These are phyloP conservation scores for Vinca minor DNA, from an alignment of 257 asterid genomes.

Conservation along the genomic window DNA sequence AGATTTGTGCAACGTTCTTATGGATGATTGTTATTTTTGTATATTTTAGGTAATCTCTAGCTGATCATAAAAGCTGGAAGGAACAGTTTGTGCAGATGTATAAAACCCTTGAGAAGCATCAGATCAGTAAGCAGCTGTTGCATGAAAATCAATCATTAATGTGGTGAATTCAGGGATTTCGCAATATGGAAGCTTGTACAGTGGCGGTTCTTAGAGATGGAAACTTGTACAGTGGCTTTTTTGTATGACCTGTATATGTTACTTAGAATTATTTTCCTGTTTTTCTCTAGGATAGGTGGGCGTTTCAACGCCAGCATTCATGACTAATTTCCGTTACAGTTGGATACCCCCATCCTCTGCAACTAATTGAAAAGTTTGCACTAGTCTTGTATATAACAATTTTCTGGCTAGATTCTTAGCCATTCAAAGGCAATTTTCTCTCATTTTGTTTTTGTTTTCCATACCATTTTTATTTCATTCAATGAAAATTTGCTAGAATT, in stretches of 20 bases:
- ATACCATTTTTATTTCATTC: too few species aligned
- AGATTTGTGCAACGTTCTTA: not conserved
- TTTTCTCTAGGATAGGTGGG: too few species aligned
- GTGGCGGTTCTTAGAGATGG: slow-evolving; percentile 1
- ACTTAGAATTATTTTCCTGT: not conserved
- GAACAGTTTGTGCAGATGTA: not conserved
- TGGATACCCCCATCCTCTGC: too few species aligned
- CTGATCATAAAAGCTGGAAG: not conserved
- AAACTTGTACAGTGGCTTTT: slow-evolving; percentile 13
- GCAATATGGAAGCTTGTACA: not conserved
- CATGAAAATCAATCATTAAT: not conserved
- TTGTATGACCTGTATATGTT: too few species aligned
- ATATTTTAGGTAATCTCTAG: slow-evolving; percentile 6
- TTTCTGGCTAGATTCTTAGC: not conserved
- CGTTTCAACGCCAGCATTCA: too few species aligned
- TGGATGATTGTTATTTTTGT: not conserved
- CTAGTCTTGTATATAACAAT: not conserved
- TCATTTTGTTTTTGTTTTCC: too few species aligned
- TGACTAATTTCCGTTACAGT: too few species aligned
- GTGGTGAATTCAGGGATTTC: not conserved
- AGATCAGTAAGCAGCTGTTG: too few species aligned
- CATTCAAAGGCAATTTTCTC: not conserved
- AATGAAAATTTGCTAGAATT: too few species aligned
- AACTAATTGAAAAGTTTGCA: too few species aligned
- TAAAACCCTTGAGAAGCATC: slow-evolving; percentile 1